Conservation (phyloP, 2,329 filamentous ascomycete genomes). For the Alternaria brassicicola region DNA sequence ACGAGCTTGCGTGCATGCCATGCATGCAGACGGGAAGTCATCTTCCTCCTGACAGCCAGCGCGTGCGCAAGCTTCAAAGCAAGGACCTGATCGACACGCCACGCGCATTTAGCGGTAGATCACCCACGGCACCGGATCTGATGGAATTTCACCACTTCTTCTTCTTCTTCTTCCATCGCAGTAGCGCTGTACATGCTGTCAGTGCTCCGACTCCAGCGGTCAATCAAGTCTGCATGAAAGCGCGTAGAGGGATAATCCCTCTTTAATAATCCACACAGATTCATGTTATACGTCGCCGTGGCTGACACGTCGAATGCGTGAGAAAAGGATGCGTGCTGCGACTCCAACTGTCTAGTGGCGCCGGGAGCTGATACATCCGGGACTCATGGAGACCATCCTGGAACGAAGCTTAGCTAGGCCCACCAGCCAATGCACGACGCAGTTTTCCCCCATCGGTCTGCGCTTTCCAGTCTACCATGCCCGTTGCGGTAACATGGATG, state of each 20-base stretch:
- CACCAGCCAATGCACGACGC: constrained; percentile 28
- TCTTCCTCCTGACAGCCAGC: background rate
- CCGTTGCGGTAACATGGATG: constrained; percentile 9
- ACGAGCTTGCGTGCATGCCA: background rate
- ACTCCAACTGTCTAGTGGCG: constrained; percentile 38
- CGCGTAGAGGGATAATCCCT: background rate
- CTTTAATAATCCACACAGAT: background rate
- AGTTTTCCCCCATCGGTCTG: constrained; percentile 26
- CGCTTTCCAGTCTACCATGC: constrained; percentile 3
- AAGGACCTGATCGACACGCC: constrained; percentile 18
- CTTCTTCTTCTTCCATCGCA: background rate
- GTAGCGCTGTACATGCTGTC: background rate
- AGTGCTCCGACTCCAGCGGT: background rate
- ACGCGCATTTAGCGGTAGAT: constrained; percentile 18
- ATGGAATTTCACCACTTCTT: background rate
- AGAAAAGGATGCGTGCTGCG: constrained; percentile 22
- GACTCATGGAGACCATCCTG: constrained; percentile 30
- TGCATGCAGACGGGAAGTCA: background rate
- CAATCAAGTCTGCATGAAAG: background rate
- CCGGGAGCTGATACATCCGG: constrained; percentile 46
- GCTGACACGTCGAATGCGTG: constrained; percentile 31
- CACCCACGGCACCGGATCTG: constrained; percentile 16
- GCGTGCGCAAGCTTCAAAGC: background rate
- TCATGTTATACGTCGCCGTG: background rate
- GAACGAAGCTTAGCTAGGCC: constrained; percentile 41